These are phyloP conservation scores for Penicillium sclerotiorum DNA, from an alignment of 2,329 filamentous ascomycete species.

Conservation along the genomic window DNA sequence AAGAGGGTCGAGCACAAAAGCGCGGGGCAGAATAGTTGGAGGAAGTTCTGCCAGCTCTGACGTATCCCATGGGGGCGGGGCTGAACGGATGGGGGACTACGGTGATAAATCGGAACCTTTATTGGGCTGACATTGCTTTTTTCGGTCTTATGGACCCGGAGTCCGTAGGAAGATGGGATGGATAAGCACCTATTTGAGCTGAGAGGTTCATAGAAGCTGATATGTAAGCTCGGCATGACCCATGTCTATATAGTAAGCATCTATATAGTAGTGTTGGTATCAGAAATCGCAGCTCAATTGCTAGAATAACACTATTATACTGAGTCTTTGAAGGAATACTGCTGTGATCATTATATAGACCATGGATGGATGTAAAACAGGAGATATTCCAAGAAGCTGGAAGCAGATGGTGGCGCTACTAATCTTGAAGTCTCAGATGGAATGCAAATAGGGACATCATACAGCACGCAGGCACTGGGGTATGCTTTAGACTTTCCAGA, in stretches of 20 bases:
- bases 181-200: neutral
- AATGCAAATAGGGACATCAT: too few relatives aligned
- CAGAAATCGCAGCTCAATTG: too few relatives aligned
- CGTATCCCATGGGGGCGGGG: conserved; percentile 28
- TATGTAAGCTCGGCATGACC: neutral
- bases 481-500: too few relatives aligned
- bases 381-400: neutral
- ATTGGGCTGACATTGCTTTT: conserved; percentile 14
- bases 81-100: conserved; percentile 23
- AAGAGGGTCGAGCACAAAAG: conserved; percentile 9
- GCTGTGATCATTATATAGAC: too few relatives aligned
- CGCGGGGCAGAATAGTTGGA: conserved; percentile 20
- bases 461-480: too few relatives aligned
- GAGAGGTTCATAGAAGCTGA: neutral
- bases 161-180: neutral
- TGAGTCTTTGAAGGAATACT: too few relatives aligned
- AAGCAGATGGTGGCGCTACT: too few relatives aligned
- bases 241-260: neutral
- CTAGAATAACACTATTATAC: too few relatives aligned
- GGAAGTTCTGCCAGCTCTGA: conserved; percentile 26
- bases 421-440: too few relatives aligned
- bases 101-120: conserved; percentile 27
- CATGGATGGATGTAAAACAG: too few relatives aligned
- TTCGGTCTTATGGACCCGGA: neutral
- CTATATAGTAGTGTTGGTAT: neutral